phyloP scores from a whole-genome alignment of 768 basidiomycete genomes.

The Boletus reticulatus region DNA sequence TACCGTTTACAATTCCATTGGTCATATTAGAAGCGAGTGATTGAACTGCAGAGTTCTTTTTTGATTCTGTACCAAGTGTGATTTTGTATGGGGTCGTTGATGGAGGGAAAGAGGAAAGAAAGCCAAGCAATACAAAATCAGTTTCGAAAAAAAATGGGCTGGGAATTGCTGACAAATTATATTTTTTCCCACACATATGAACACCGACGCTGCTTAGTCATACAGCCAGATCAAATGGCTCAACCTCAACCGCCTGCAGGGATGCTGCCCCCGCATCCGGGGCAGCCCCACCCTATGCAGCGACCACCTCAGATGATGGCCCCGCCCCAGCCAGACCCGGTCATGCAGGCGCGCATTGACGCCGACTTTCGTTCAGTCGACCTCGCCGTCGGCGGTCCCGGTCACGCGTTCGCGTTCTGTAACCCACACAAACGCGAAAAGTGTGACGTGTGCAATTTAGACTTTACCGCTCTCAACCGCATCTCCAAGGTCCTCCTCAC shows the following conservation, averaged over 20 bases:
- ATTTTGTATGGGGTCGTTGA: slow-evolving; percentile 28
- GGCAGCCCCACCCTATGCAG: slow-evolving; percentile 29
- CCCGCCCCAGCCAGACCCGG: slow-evolving; percentile 59
- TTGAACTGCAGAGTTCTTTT: slow-evolving; percentile 29
- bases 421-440: slow-evolving; percentile 65
- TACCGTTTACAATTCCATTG: slow-evolving; percentile 87
- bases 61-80: slow-evolving; percentile 10
- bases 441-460: slow-evolving; percentile 69
- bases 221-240: slow-evolving; percentile 40
- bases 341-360: slow-evolving; percentile 75
- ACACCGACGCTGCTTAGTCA: slow-evolving; percentile 3
- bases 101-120: slow-evolving; percentile 24
- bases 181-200: slow-evolving; percentile 12
- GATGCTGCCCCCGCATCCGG: slow-evolving; percentile 26
- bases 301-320: slow-evolving; percentile 42
- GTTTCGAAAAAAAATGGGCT: slow-evolving; percentile 23
- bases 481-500: slow-evolving; percentile 66
- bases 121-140: slow-evolving; percentile 11
- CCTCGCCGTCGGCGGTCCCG: slow-evolving; percentile 51
- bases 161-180: slow-evolving; percentile 29
- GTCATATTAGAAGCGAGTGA: slow-evolving; percentile 65
- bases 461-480: slow-evolving; percentile 75
- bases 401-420: slow-evolving; percentile 60
- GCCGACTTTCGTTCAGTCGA: slow-evolving; percentile 61
- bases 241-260: slow-evolving; percentile 61